A percentile compares a stretch with the other conserved stretches of the same genome.
Evolutionary conservation across 2,329 filamentous ascomycete species (phyloP).

Genomic region (Calonectria pauciramosa): DNA sequence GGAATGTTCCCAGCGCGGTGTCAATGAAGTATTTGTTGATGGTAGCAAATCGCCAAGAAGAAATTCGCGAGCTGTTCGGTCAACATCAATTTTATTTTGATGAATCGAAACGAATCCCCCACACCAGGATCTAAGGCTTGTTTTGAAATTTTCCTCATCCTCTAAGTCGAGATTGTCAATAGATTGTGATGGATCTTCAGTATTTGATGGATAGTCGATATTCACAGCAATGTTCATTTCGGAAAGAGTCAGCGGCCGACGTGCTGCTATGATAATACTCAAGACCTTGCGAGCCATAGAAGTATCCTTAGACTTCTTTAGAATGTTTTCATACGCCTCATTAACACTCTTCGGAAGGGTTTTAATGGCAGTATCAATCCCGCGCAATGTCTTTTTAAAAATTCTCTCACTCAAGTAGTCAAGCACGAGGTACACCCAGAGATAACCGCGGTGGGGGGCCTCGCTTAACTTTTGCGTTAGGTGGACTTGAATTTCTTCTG

Average conservation of each 20-base stretch:
- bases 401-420: conserved; percentile 43
- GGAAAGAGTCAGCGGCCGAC: conserved; percentile 40
- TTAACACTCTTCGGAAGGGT: conserved; percentile 47
- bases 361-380: conserved; percentile 35
- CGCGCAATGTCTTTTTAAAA: conserved; percentile 43
- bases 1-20: conserved; percentile 36
- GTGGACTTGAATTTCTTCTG: background rate
- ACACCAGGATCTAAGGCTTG: conserved; percentile 38
- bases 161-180: conserved; percentile 40
- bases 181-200: conserved; percentile 1
- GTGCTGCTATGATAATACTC: conserved; percentile 45
- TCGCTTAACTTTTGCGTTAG: conserved; percentile 20
- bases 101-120: conserved; percentile 46
- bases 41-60: conserved; percentile 36
- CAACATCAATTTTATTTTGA: conserved; percentile 38
- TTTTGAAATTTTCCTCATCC: conserved; percentile 33
- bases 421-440: conserved; percentile 55
- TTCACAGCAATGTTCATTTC: conserved; percentile 49
- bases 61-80: conserved; percentile 51
- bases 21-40: background rate
- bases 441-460: conserved; percentile 51
- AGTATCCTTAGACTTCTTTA: conserved; percentile 36
- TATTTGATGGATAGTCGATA: conserved; percentile 22
- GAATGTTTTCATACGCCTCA: conserved; percentile 48
- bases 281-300: conserved; percentile 39